These are phyloP conservation scores for Backusella morwellensis DNA, from an alignment of 192 early-diverging fungal species.

Conservation along the genomic window DNA sequence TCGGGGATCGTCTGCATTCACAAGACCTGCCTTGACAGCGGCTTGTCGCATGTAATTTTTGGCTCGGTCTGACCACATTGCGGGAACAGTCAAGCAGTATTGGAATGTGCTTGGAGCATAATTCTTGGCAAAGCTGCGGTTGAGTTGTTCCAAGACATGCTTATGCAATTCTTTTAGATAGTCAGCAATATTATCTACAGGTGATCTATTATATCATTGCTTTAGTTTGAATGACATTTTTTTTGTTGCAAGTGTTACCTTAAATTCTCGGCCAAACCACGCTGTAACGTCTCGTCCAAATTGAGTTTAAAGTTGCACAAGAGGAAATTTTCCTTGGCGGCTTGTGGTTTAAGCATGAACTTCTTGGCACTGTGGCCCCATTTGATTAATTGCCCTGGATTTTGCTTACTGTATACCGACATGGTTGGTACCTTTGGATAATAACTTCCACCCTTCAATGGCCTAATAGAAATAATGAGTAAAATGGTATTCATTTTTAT, in stretches of 20 bases:
- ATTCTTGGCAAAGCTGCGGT: conserved; percentile 37
- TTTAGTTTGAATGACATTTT: too few species aligned
- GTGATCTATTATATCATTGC: neutral
- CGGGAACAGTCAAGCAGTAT: conserved; percentile 51
- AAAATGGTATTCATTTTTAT: neutral
- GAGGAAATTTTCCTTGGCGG: conserved; percentile 19
- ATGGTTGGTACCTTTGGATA: conserved; percentile 48
- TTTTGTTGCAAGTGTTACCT: conserved; percentile 19
- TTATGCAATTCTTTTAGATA: conserved; percentile 47
- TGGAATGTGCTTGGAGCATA: conserved; percentile 32
- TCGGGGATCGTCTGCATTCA: conserved; percentile 37
- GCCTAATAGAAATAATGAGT: conserved; percentile 25
- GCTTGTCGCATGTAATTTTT: conserved; percentile 49
- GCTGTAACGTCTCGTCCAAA: conserved; percentile 42
- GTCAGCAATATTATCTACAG: conserved; percentile 43
- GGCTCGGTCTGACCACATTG: conserved; percentile 50
- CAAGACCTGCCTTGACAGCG: conserved; percentile 41
- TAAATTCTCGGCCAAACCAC: conserved; percentile 37
- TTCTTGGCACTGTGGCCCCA: conserved; percentile 45
- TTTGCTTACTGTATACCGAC: conserved; percentile 36
- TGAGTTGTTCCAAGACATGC: conserved; percentile 37
- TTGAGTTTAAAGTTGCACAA: conserved; percentile 52
- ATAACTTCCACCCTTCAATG: conserved; percentile 25
- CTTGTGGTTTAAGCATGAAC: conserved; percentile 14
- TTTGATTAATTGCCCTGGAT: conserved; percentile 37